Conservation (phyloP, 139 green algal genomes). For the Tetratostichococcus sp. region DNA sequence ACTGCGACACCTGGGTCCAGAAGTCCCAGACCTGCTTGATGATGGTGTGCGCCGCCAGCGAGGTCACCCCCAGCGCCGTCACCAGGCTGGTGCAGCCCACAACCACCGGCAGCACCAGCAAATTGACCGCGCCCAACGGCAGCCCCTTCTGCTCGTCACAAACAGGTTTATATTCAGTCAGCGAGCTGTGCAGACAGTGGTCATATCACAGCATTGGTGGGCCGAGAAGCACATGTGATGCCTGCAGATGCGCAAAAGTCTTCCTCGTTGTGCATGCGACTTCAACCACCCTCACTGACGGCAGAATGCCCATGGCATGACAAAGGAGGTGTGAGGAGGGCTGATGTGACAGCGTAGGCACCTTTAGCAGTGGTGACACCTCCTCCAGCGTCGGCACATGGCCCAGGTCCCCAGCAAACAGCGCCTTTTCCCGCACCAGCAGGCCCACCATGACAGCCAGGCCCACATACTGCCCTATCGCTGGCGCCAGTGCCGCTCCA, state of each 20-base stretch:
- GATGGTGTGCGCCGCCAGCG: conserved; percentile 45
- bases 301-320: no score
- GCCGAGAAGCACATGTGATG: no score
- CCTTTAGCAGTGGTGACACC: conserved; percentile 34
- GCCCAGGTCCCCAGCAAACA: conserved; percentile 32
- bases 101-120: not conserved
- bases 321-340: no score
- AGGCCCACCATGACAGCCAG: conserved; percentile 28
- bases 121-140: not conserved
- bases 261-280: no score
- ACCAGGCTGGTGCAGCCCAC: not conserved
- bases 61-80: conserved; percentile 10
- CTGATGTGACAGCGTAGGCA: no score
- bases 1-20: conserved; percentile 56
- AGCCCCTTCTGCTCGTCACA: not conserved
- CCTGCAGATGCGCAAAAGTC: no score
- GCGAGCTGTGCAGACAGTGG: no score
- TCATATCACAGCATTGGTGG: no score
- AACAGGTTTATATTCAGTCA: no score
- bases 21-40: conserved; percentile 36
- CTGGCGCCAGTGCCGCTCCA: conserved; percentile 40
- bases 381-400: conserved; percentile 24
- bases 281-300: no score
- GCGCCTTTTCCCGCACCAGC: conserved; percentile 15
- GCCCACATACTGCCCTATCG: conserved; percentile 24